Percentiles rank a stretch among this genome's conserved stretches.
phyloP scores from a whole-genome alignment of 805 yeast genomes.

The Suhomyces vadensis region DNA sequence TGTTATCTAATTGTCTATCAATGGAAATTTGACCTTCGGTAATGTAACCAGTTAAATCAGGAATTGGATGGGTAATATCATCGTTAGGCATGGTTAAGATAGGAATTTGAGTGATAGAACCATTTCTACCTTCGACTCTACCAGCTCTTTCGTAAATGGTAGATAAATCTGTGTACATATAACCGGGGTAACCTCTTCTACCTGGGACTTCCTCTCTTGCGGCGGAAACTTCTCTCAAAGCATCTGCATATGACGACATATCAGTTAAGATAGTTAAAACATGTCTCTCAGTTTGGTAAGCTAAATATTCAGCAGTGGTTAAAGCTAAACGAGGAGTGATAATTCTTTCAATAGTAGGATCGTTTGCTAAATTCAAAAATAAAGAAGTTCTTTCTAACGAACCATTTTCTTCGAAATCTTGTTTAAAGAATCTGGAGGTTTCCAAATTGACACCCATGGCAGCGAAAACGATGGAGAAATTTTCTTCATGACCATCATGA shows the following conservation, averaged over 20 bases:
- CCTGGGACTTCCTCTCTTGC: constrained; percentile 99
- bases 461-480: constrained; percentile 97
- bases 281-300: constrained; percentile 99
- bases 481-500: constrained; percentile 99
- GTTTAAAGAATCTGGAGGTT: constrained; percentile 97
- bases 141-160: constrained; percentile 99
- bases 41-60: constrained; percentile 98
- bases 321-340: constrained; percentile 98
- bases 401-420: constrained; percentile 99
- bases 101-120: constrained; percentile 98
- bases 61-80: constrained; percentile 99
- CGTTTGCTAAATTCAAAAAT: constrained; percentile 96
- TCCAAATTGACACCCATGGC: constrained; percentile 99
- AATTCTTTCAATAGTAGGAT: constrained; percentile 99
- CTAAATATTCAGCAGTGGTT: constrained; percentile 97
- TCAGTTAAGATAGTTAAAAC: constrained; percentile 97
- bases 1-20: constrained; percentile 93
- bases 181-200: constrained; percentile 99
- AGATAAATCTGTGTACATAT: constrained; percentile 99
- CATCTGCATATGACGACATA: constrained; percentile 99
- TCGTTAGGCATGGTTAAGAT: constrained; percentile 99
- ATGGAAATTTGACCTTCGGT: constrained; percentile 98
- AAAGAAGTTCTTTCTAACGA: constrained; percentile 96
- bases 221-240: constrained; percentile 98
- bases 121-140: constrained; percentile 99